A percentile compares a stretch with the other conserved stretches of the same genome.
These are phyloP conservation scores for Triticum dicoccoides DNA, from an alignment of 176 grass and related monocot species.

Conservation along the genomic window DNA sequence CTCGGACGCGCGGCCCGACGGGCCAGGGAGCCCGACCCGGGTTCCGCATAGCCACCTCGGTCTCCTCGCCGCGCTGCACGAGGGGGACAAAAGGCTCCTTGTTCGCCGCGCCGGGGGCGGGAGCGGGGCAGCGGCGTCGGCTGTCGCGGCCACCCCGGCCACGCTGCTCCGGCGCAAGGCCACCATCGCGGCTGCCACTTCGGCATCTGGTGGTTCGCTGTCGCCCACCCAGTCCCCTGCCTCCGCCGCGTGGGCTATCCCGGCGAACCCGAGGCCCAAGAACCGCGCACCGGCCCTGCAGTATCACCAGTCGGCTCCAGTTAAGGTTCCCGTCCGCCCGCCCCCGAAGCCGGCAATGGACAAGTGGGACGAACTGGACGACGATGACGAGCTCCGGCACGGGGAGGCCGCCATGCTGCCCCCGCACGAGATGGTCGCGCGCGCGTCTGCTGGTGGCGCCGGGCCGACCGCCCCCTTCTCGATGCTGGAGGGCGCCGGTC, in stretches of 20 bases:
- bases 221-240: slow-evolving; percentile 20
- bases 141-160: slow-evolving; percentile 14
- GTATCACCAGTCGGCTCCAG: slow-evolving; percentile 54
- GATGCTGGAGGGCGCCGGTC: slow-evolving; percentile 78
- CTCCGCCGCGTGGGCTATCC: slow-evolving; percentile 37
- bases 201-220: slow-evolving; percentile 13
- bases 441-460: slow-evolving; percentile 36
- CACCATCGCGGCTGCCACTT: slow-evolving; percentile 44
- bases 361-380: slow-evolving; percentile 41
- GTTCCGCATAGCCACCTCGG: slow-evolving; percentile 33
- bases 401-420: slow-evolving; percentile 44
- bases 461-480: slow-evolving; percentile 52
- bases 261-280: slow-evolving; percentile 15
- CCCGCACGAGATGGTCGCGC: slow-evolving; percentile 60
- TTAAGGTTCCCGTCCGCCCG: slow-evolving; percentile 46
- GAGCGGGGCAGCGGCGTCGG: not conserved
- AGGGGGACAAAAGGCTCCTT: slow-evolving; percentile 44
- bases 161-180: slow-evolving; percentile 38
- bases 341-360: slow-evolving; percentile 12
- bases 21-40: slow-evolving; percentile 10
- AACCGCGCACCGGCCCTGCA: not conserved
- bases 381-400: slow-evolving; percentile 25
- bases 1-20: slow-evolving; percentile 2
- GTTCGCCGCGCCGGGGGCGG: slow-evolving; percentile 24
- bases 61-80: slow-evolving; percentile 56